phyloP scores from a whole-genome alignment of 2,329 filamentous ascomycete species.

The Metarhizium guizhouense region DNA sequence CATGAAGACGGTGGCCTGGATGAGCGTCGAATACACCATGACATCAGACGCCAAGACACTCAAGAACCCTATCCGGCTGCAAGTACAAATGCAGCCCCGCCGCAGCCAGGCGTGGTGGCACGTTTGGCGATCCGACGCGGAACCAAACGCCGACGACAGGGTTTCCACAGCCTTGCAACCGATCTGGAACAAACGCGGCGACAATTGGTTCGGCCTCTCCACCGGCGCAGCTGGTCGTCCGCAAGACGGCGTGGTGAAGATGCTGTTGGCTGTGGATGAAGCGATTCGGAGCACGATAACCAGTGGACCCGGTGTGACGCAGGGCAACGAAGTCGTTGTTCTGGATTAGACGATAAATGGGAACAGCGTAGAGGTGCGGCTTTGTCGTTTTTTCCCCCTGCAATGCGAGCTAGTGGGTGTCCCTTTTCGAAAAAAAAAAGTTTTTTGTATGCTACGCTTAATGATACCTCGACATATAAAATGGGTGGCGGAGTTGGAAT shows the following conservation, averaged over 20 bases:
- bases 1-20: slow-evolving; percentile 47
- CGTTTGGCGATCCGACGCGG: slow-evolving; percentile 27
- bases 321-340: slow-evolving; percentile 7
- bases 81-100: slow-evolving; percentile 40
- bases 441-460: slow-evolving; percentile 6
- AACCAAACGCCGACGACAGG: slow-evolving; percentile 17
- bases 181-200: slow-evolving; percentile 36
- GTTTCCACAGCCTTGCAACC: slow-evolving; percentile 31
- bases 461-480: slow-evolving; percentile 21
- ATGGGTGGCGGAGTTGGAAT: slow-evolving; percentile 1
- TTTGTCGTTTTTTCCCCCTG: neutral
- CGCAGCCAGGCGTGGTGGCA: slow-evolving; percentile 44
- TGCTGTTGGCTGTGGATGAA: slow-evolving; percentile 40
- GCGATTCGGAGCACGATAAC: slow-evolving; percentile 27
- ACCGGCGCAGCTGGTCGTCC: slow-evolving; percentile 36
- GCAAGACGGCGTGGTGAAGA: slow-evolving; percentile 31
- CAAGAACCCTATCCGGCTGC: slow-evolving; percentile 35
- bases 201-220: slow-evolving; percentile 38
- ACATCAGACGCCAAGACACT: slow-evolving; percentile 11
- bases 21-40: slow-evolving; percentile 45
- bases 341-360: slow-evolving; percentile 7
- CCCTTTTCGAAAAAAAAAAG: neutral
- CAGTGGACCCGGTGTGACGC: neutral
- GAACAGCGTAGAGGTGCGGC: neutral
- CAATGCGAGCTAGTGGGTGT: neutral